Base-by-base conservation (phyloP, 805 yeast species). In the Candida pseudofarinosa region DNA sequence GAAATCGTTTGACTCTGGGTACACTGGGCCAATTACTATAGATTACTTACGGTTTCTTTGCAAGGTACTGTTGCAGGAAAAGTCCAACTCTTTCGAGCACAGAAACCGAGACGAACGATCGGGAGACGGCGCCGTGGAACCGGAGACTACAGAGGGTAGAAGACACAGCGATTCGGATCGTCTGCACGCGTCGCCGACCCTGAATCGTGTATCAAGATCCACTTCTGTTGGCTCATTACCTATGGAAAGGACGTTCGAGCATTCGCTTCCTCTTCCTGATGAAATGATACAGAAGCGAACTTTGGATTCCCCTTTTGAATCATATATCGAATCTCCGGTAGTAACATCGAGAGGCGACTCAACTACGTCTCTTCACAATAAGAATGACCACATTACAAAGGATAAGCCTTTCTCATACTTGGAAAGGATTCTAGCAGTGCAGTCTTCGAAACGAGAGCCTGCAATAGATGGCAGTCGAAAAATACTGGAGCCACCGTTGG, bases 21-120 rank as follows among this genome's bases (percentile, higher is more conserved):
- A 67, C 45, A 51, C 51, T 14, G 74, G 73, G 1, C 63, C 69
- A 1, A 53, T 69, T 16, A 67, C 73, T 2, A 56, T 60, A 10
- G 71, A 66, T 40, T 70, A 63, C 34, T 53, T 69, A 32, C 51
- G 66, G 30, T 59, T 59, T 14, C 59, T 68, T 37, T 67, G 73
- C 37, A 52, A 56, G 34, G 65, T 67, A 1, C 55, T 57, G 19
- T 19, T 44, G 13, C 37, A 44, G 20, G 47, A 44, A 26, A 38
- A 39, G 26, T 2, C 28, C 10, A 23, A 23, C 10, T 6, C 6
- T 10, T 6, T 10, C 10, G 28, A 23, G 10, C 28, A 23, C 10
- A 10, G 6, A 6, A 23, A 23, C 6, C 6, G 10, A 10, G 28
- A 23, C 10, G n/a, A n/a, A n/a, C n/a, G n/a, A n/a, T n/a, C n/a